Evolutionary conservation across 2,329 filamentous ascomycete species (phyloP).

Genomic region (Biscogniauxia sp.): DNA sequence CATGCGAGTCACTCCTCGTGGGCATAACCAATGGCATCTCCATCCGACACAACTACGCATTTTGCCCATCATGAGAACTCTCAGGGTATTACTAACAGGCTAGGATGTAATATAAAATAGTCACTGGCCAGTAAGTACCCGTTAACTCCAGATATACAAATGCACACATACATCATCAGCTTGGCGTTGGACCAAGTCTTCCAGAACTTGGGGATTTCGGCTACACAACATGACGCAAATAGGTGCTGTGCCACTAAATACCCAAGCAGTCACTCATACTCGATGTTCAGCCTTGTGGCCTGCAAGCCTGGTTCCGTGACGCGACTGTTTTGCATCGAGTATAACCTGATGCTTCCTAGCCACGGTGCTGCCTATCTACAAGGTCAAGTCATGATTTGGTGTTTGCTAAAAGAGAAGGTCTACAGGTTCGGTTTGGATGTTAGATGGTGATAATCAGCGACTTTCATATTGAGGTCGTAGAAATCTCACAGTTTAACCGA

Average conservation of each 20-base stretch:
- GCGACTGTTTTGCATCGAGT: not conserved
- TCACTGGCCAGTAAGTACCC: not conserved
- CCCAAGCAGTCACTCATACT: slow-evolving; percentile 6
- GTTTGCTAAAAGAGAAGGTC: slow-evolving; percentile 30
- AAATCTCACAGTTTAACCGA: slow-evolving; percentile 15
- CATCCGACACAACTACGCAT: slow-evolving; percentile 2
- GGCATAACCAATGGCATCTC: slow-evolving; percentile 14
- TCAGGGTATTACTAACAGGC: slow-evolving; percentile 5
- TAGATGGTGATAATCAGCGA: slow-evolving; percentile 13
- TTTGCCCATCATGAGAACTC: slow-evolving; percentile 5
- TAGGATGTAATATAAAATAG: not conserved
- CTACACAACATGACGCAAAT: slow-evolving; percentile 2
- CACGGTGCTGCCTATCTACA: not conserved
- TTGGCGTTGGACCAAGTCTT: slow-evolving; percentile 8
- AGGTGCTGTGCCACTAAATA: slow-evolving; percentile 12
- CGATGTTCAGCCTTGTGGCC: slow-evolving; percentile 14
- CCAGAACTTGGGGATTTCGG: slow-evolving; percentile 12
- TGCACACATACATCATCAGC: slow-evolving; percentile 15
- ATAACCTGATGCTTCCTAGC: slow-evolving; percentile 4
- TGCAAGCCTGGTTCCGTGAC: not conserved
- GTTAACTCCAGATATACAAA: slow-evolving; percentile 3
- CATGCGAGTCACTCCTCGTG: slow-evolving; percentile 14
- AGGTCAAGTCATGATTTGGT: slow-evolving; percentile 3
- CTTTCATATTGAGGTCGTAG: slow-evolving; percentile 27
- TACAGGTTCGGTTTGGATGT: slow-evolving; percentile 19